These are phyloP conservation scores for Flaveria trinervia DNA, from an alignment of 129 eudicot species.

Conservation along the genomic window DNA sequence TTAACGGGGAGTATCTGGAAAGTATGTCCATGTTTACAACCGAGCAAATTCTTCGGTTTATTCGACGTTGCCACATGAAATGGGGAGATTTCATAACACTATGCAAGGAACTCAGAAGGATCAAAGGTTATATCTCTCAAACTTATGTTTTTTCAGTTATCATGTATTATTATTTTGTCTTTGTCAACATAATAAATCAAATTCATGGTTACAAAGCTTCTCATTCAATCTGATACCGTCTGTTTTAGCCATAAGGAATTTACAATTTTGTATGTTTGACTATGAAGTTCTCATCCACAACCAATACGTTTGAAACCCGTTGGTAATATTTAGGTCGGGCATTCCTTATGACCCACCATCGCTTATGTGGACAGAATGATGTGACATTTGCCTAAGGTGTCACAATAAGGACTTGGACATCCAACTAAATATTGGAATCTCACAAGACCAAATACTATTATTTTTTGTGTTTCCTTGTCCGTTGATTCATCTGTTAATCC, in stretches of 20 bases:
- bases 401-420: too few relatives aligned
- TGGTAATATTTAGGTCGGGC: too few relatives aligned
- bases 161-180: neutral
- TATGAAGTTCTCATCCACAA: too few relatives aligned
- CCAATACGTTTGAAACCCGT: too few relatives aligned
- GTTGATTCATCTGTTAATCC: neutral
- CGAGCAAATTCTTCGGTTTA: conserved; percentile 87
- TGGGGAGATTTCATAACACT: conserved; percentile 96
- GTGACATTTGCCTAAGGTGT: too few relatives aligned
- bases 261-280: too few relatives aligned
- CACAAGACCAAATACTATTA: neutral
- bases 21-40: conserved; percentile 95
- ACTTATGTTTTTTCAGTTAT: neutral
- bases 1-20: conserved; percentile 93
- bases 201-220: too few relatives aligned
- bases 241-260: too few relatives aligned
- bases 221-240: too few relatives aligned
- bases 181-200: neutral
- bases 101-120: conserved; percentile 92
- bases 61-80: conserved; percentile 92
- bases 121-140: conserved; percentile 61
- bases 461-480: neutral
- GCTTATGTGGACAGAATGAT: too few relatives aligned
- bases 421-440: too few relatives aligned
- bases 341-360: too few relatives aligned